Base-by-base conservation (phyloP, 2,329 filamentous ascomycete species). In the Ramularia endophylla region DNA sequence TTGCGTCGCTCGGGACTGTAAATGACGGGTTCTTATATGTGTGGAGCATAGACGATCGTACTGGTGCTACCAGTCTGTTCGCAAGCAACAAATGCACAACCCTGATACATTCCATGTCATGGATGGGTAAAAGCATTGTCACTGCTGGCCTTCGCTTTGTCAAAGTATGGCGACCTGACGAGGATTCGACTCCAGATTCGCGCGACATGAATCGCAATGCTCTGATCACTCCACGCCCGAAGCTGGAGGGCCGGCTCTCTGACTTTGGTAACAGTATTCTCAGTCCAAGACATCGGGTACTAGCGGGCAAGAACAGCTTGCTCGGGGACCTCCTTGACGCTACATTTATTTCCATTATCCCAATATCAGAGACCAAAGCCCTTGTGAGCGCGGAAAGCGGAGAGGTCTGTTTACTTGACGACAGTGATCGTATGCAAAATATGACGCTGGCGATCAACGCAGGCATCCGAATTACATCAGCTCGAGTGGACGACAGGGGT, bases 1-100 rank as follows among this genome's bases (percentile, higher is more conserved):
- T 98, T 25, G 92, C 92, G 2, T 94, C 88, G 15, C 73, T 98
- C 9, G 92, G 92, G 19, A 79, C 84, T 13, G 77, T 85, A 41
- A 95, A 95, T 60, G 92, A 98, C 65, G 90, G 90, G 1, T 97
- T 94, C 59, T 72, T 98, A 15, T 94, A 90, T 61, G 75, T 97
- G 19, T 97, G 90, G 89, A 80, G 74, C 52, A 78, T 95, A 51
- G 88, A 94, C 56, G 68, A 83, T n/a, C 83, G 81, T 36, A 92
- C 80, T 8, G 90, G 89, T 13, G 76, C 83, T 15, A 83, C 88
- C 2, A 87, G 75, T 54, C 70, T 97, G 25, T 74, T 81, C 76
- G 90, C 74, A 61, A 95, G 77, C 72, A 97, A 97, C 65, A 87
- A 92, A 61, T 97, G 92, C 65, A 97, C 89, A 5, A 88, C 86